Evolutionary conservation across 345 rosid species (phyloP), one percentile per base, ranked within the genome.

Genomic region (Corchorus olitorius): DNA sequence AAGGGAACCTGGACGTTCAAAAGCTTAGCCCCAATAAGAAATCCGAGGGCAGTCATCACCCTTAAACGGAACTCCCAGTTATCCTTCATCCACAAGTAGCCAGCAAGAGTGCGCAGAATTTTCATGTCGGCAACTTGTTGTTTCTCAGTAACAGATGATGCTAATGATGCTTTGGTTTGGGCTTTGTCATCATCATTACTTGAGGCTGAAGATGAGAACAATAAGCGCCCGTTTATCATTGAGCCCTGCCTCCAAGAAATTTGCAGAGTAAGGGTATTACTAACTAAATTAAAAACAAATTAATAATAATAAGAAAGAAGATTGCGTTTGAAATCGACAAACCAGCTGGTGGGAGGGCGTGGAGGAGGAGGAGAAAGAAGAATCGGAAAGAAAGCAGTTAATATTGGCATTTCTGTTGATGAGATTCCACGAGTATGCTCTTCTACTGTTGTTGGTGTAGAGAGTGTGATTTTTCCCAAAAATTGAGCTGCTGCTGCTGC

Each of bases 1-100:
- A 93, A 96, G 70, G 98, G 98, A 22, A 96, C 99, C 81, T 94
- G 99, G 17, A 96, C 97, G 66, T 96, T 94, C 82, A 89, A 82
- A 48, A 92, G 90, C 85, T 96, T 93, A 69, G 98, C 98, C 12
- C 95, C 97, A 9, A 96, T 94, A 11, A 96, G 90, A 79, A 96
- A 92, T 3, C 87, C 95, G 82, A 94, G 81, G 3, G 99, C 99
- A 48, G 91, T 66, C 49, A 94, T 54, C 46, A 96, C 99, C 84
- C 98, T 85, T 35, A 87, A 77, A 2, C 98, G 97, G 76, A 93
- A 93, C 61, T 96, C 99, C 3, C 80, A 75, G 66, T 92, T 96
- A 65, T 90, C 98, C 81, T 83, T 90, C 94, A 92, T 90, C 99
- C 98, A 94, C 80, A 94, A 77, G 72, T 90, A 94, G 61, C 92